Base-by-base conservation (phyloP, 345 rosid species). In the Zanthoxylum bungeanum region DNA sequence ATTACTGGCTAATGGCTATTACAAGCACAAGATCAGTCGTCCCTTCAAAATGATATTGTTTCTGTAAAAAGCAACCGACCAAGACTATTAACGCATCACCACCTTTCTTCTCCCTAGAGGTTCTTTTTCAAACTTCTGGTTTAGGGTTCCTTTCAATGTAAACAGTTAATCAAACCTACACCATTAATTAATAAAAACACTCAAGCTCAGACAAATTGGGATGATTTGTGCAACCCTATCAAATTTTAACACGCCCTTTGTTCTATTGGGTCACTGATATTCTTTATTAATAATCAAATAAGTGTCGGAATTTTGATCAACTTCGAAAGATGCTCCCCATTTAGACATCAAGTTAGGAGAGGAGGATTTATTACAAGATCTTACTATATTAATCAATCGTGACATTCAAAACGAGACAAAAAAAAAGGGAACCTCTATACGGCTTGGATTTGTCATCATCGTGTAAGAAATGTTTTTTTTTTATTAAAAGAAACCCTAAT, bases 41-140 rank as follows among this genome's bases (percentile, higher is more conserved):
- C 51, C 17, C 22, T 68, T 68, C 52, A 16, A 56, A 17, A n/a
- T 28, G 39, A 40, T 40, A n/a, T 56, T 19, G 53, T 28, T 40
- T 64, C 36, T 1, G 0, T 56, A 17, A n/a, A n/a, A n/a, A 57
- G 51, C 37, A 9, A 64, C 73, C 73, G 73, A 69, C 73, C 55
- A 56, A 9, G 64, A 40, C 55, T 28, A 42, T 56, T 25, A 10
- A 28, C 4, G 6, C 50, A 39, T 16, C 39, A 2, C 28, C 22
- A n/a, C 53, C 22, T 57, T 53, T 19, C 14, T 47, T 40, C 27
- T 42, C 68, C 6, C 16, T 14, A 25, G 0, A 27, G 19, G 60
- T 57, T n/a, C 62, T 9, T 9, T 25, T 68, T 42, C 60, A 68
- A 37, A 53, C 10, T 52, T 36, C 8, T 16, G 47, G 34, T 24